phyloP scores from a whole-genome alignment of 345 rosid species.

The Clarkia xantiana region DNA sequence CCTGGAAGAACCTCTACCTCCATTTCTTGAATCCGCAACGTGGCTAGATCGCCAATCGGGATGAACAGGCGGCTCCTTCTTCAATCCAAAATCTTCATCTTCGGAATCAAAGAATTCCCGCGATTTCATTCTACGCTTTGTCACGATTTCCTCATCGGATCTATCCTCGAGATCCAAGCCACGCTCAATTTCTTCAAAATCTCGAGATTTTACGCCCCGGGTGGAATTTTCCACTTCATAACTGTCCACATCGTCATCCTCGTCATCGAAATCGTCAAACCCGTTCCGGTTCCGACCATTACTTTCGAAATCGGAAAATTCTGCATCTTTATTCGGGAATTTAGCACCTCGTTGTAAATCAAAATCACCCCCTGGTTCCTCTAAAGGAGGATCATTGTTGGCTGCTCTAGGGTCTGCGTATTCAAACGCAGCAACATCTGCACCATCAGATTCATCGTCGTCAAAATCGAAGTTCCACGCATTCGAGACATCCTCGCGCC shows the following conservation, averaged over 20 bases:
- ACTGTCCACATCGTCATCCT: conserved; percentile 69
- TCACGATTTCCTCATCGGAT: conserved; percentile 9
- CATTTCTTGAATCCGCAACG: conserved; percentile 23
- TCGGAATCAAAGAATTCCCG: conserved; percentile 25
- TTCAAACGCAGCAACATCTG: conserved; percentile 89
- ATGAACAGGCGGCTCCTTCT: conserved; percentile 40
- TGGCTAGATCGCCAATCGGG: conserved; percentile 72
- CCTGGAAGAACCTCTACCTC: conserved; percentile 15
- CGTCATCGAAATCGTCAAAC: conserved; percentile 93
- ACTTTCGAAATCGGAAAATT: conserved; percentile 26
- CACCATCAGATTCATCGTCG: conserved; percentile 95
- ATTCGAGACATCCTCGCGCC: conserved; percentile 47
- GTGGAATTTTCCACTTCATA: conserved; percentile 53
- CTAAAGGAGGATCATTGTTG: conserved; percentile 16
- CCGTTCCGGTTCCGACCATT: conserved; percentile 25
- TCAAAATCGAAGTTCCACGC: conserved; percentile 98
- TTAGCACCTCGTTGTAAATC: conserved; percentile 19
- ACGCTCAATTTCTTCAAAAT: conserved; percentile 30
- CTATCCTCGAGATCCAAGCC: conserved; percentile 29
- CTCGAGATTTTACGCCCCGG: conserved; percentile 12
- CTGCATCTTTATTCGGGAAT: conserved; percentile 18
- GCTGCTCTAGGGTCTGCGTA: conserved; percentile 48
- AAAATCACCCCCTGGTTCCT: conserved; percentile 19
- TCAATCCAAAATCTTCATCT: conserved; percentile 35
- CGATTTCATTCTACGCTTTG: conserved; percentile 13